Evolutionary conservation across 768 basidiomycete genomes (phyloP).

Genomic region (Mycena metata): DNA sequence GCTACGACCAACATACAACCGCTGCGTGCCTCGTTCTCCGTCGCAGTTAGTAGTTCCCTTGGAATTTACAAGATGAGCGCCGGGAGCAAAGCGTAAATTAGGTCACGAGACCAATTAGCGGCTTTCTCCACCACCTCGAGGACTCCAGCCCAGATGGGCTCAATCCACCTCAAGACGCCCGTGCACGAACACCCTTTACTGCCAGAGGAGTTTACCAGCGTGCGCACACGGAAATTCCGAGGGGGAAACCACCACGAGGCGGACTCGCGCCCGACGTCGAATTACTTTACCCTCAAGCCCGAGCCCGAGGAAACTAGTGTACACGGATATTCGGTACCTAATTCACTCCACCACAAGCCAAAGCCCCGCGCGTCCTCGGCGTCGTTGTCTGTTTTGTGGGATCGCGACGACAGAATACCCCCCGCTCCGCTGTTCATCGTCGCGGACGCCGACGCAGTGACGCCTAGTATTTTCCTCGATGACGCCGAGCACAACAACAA

Average conservation of each 20-base stretch:
- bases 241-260: slow-evolving; percentile 57
- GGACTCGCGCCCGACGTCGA: slow-evolving; percentile 53
- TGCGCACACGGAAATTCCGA: slow-evolving; percentile 59
- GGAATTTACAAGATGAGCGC: too few species aligned
- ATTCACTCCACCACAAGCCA: slow-evolving; percentile 26
- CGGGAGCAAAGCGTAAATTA: too few species aligned
- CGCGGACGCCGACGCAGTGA: slow-evolving; percentile 43
- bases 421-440: slow-evolving; percentile 58
- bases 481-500: slow-evolving; percentile 52
- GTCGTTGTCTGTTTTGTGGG: slow-evolving; percentile 58
- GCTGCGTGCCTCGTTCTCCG: too few species aligned
- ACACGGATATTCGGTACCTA: slow-evolving; percentile 30
- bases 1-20: too few species aligned
- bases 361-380: slow-evolving; percentile 47
- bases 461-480: slow-evolving; percentile 35
- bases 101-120: too few species aligned
- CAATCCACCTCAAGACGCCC: slow-evolving; percentile 63
- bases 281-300: slow-evolving; percentile 74
- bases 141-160: slow-evolving; percentile 38
- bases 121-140: too few species aligned
- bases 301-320: slow-evolving; percentile 58
- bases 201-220: slow-evolving; percentile 62
- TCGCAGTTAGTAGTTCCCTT: too few species aligned
- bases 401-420: slow-evolving; percentile 44
- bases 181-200: slow-evolving; percentile 82